Evolutionary conservation across 352 stramenopile genomes (phyloP), one percentile per base, ranked within the genome.

Genomic region (Phytophthora pistaciae): DNA sequence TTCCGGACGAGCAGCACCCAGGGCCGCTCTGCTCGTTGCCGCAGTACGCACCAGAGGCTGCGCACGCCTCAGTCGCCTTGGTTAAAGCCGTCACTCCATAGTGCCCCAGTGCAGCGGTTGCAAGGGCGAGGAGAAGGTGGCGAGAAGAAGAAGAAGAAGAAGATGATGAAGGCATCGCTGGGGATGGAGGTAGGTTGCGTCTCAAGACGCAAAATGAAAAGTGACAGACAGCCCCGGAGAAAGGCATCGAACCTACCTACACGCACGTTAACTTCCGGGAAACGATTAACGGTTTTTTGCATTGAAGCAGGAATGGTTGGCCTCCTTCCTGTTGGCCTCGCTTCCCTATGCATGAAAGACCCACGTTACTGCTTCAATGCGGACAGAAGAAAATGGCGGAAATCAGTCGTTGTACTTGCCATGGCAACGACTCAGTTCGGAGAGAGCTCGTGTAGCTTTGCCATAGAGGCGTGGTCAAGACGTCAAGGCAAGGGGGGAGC

Each of bases 1-100:
- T 69, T 14, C 69, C 72, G 3, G 61, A 61, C 9, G 67, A 61
- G 16, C 79, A 87, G 65, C 74, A 85, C 8, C 42, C 56, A 2
- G 72, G 54, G 27, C 56, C 66, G n/a, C 55, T 60, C 55, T 60
- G 33, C 11, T 50, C 31, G 21, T 60, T 60, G 20, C 55, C 55
- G 33, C 55, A 60, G 55, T 50, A 60, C 20, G 27, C 31, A 10
- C 55, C 55, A 3, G 55, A 60, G 14, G 55, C 20, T 10, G 55
- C 55, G 20, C 55, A 60, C 18, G 55, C 33, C 20, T 60, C 33
- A 2, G 54, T 6, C 31, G 55, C 33, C 20, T 60, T 20, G 13
- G 54, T 11, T 10, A 20, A 50, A 36, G 33, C 55, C 31, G 27
- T n/a, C 3, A 20, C 13, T 25, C 20, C 20, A 31, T 55, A 13